Evolutionary conservation across 768 basidiomycete species (phyloP).

Genomic region (Ramaria sp.): DNA sequence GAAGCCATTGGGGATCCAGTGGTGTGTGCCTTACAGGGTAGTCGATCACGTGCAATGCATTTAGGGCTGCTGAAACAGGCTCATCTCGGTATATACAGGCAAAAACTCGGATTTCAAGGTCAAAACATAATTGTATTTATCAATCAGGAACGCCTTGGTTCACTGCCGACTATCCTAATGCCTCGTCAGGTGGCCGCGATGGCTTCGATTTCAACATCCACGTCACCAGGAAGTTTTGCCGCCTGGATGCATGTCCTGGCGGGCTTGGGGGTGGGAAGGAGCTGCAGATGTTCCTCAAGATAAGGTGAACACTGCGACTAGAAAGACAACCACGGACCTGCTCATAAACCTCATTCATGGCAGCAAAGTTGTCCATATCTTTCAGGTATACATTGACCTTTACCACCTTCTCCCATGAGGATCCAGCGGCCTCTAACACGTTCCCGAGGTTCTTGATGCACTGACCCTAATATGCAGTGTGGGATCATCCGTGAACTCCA

Average conservation of each 20-base stretch:
- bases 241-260: constrained; percentile 70
- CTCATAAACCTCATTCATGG: constrained; percentile 49
- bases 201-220: constrained; percentile 64
- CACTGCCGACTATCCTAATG: too few relatives aligned
- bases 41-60: neutral
- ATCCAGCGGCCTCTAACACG: constrained; percentile 41
- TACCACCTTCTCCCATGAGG: constrained; percentile 45
- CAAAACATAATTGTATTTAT: too few relatives aligned
- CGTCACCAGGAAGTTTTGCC: constrained; percentile 54
- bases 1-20: neutral
- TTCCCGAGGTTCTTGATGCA: constrained; percentile 45
- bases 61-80: too few relatives aligned
- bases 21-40: neutral
- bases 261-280: constrained; percentile 50
- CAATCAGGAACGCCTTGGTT: too few relatives aligned
- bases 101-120: too few relatives aligned
- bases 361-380: constrained; percentile 43
- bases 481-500: neutral
- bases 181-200: constrained; percentile 31
- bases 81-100: too few relatives aligned
- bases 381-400: constrained; percentile 53
- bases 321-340: constrained; percentile 24
- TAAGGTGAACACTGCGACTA: neutral
- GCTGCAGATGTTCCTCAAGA: constrained; percentile 16
- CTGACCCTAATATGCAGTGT: constrained; percentile 30